phyloP scores from a whole-genome alignment of 1,284 basidiomycete species.

The Cutaneotrichosporon mucoides region DNA sequence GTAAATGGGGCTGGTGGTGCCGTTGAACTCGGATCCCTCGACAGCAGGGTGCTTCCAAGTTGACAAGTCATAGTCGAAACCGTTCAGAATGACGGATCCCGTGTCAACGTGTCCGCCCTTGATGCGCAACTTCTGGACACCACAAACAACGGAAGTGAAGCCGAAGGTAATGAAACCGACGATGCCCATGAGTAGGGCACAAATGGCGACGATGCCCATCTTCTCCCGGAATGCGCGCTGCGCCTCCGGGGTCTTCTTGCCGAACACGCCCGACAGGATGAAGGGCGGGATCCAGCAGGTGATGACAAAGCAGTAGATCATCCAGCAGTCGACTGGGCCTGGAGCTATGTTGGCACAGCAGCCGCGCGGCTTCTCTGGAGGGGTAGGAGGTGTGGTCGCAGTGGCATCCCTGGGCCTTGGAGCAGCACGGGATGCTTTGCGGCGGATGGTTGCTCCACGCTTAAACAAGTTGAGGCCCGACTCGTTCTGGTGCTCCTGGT shows the following conservation, averaged over 20 bases:
- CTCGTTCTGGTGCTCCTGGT: conserved; percentile 73
- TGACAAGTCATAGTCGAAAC: conserved; percentile 86
- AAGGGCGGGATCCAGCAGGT: conserved; percentile 79
- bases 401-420: conserved; percentile 35
- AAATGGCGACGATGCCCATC: conserved; percentile 85
- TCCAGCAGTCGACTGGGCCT: conserved; percentile 90
- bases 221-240: conserved; percentile 96
- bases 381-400: conserved; percentile 5
- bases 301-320: conserved; percentile 87
- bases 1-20: conserved; percentile 75
- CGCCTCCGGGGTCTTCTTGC: conserved; percentile 85
- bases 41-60: conserved; percentile 75
- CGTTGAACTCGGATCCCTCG: conserved; percentile 62
- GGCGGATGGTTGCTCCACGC: conserved; percentile 68
- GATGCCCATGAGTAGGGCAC: conserved; percentile 74
- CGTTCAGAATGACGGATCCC: conserved; percentile 86
- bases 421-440: conserved; percentile 58
- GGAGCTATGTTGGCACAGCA: conserved; percentile 55
- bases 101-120: conserved; percentile 71
- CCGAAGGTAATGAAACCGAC: conserved; percentile 99
- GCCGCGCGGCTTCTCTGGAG: conserved; percentile 15
- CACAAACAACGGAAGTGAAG: conserved; percentile 94
- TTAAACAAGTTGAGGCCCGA: conserved; percentile 83
- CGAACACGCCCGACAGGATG: conserved; percentile 57
- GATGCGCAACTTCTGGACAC: conserved; percentile 69